phyloP scores from a whole-genome alignment of 768 basidiomycete species.

The Tremella fuciformis region DNA sequence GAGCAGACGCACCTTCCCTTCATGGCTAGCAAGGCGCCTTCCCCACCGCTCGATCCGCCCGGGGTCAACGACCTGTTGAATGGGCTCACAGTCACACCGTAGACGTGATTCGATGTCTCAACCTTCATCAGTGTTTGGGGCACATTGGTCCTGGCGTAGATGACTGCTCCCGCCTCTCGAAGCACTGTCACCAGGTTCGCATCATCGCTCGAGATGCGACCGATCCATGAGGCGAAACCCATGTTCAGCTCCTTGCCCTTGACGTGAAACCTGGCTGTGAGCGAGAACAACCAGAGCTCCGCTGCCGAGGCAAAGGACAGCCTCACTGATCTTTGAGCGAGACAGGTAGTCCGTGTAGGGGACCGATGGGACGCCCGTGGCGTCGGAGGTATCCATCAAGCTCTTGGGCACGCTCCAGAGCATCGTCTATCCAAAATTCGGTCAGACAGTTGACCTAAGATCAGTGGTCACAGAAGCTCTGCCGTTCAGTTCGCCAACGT shows the following conservation, averaged over 20 bases:
- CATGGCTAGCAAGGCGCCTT: constrained; percentile 20
- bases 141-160: constrained; percentile 25
- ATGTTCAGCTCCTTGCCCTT: constrained; percentile 11
- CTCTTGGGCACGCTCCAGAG: constrained; percentile 11
- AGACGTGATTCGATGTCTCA: constrained; percentile 23
- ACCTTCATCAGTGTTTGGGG: constrained; percentile 32
- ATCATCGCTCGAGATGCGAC: constrained; percentile 5
- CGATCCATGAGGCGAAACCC: constrained; percentile 24
- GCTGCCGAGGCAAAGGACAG: too few species aligned
- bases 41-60: constrained; percentile 26
- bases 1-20: constrained; percentile 12
- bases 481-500: background rate
- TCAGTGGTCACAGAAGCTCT: background rate
- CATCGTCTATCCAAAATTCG: constrained; percentile 22
- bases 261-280: background rate
- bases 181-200: constrained; percentile 9
- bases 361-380: constrained; percentile 16
- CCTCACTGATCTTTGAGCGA: constrained; percentile 14
- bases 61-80: constrained; percentile 22
- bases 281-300: too few species aligned
- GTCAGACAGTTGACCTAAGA: constrained; percentile 45
- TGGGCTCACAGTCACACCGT: constrained; percentile 20
- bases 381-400: constrained; percentile 12
- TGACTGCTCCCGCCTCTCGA: constrained; percentile 25
- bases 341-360: constrained; percentile 24